Evolutionary conservation across 257 asterid genomes (phyloP).

Genomic region (Fraxinus quadrangulata): DNA sequence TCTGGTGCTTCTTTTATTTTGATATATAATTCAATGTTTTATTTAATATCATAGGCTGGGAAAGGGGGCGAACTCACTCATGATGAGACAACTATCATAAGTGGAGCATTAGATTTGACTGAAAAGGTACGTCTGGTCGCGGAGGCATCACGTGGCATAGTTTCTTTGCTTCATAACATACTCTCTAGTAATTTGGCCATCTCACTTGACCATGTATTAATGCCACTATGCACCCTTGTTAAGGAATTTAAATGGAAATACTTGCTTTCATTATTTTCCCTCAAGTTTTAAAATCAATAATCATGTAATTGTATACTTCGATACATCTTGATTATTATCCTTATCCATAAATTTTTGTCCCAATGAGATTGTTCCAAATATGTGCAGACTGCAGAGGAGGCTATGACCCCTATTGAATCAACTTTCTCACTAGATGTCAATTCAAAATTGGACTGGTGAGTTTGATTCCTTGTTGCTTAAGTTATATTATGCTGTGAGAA

Average conservation of each 20-base stretch:
- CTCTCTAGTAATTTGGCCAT: background rate
- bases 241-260: background rate
- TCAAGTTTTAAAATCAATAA: conserved; percentile 1
- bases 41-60: conserved; percentile 65
- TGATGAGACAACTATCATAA: conserved; percentile 88
- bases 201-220: background rate
- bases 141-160: background rate
- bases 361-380: conserved; percentile 23
- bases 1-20: background rate
- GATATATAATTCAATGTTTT: background rate
- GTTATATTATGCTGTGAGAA: background rate
- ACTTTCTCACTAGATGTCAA: conserved; percentile 94
- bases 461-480: conserved; percentile 23
- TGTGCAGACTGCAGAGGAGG: conserved; percentile 91
- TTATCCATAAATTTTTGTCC: background rate
- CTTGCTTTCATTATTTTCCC: background rate
- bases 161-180: background rate
- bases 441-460: conserved; percentile 93
- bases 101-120: conserved; percentile 96
- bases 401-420: conserved; percentile 99
- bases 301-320: background rate
- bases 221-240: background rate
- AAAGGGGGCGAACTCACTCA: conserved; percentile 97
- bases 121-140: conserved; percentile 58
- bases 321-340: background rate